Base-by-base conservation (phyloP, 805 yeast species). In the Pichia paraexigua region DNA sequence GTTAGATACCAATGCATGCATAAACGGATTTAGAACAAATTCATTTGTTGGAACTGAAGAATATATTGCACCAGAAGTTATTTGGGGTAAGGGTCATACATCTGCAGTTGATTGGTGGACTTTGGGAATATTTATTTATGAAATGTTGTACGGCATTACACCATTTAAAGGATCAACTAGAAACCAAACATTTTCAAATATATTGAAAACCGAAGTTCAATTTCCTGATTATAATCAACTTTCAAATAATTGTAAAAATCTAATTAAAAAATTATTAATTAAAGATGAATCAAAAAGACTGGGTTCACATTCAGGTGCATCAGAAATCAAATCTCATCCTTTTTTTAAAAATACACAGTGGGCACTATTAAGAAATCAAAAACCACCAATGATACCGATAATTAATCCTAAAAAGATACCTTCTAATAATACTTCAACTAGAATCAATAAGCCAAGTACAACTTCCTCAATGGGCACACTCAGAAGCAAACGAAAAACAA, bases 31-130 rank as follows among this genome's bases (percentile, higher is more conserved):
- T 69, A 75, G 98, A 61, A 94, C 99, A 1, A 95, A 94, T 67
- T 91, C 98, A 1, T 94, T 94, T 73, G 99, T 94, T 37, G 99
- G 99, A 1, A 94, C 99, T 0, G 99, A 94, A 64, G 99, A 94
- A 65, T 94, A 94, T 66, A 90, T 94, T 61, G 98, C 99, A 0
- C 99, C 99, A 0, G 99, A 94, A 63, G 99, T 94, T 5, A 94
- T 94, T 50, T 75, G 94, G 65, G 98, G 98, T 1, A 87, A 91
- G 60, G 99, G 99, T 2, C 99, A 94, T 62, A 92, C 98, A 1
- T 85, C 92, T 9, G 97, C 98, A 0, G 99, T 94, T 18, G 99
- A 94, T 67, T 94, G 99, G 99, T 94, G 99, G 99, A 94, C 99
- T 0, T 72, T 94, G 57, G 99, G 99, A 4, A 90, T 94, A 21